Conservation (phyloP, 2,329 filamentous ascomycete genomes). For the Arachnomyces sp. region DNA sequence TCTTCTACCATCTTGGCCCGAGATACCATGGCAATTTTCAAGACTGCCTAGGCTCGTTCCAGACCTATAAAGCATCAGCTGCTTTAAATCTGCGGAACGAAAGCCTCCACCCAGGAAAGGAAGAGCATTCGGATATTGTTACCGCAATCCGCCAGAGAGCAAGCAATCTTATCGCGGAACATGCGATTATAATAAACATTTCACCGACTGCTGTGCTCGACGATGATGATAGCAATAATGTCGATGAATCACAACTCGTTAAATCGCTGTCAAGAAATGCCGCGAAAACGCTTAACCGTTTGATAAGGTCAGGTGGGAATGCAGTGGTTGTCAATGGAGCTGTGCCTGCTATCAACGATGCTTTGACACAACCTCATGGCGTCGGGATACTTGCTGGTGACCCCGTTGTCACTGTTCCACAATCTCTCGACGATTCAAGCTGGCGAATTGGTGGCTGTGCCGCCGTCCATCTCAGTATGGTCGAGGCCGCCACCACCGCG, state of each 20-base stretch:
- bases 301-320: slow-evolving; percentile 65
- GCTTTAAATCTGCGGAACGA: slow-evolving; percentile 87
- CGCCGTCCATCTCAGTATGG: slow-evolving; percentile 70
- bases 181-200: slow-evolving; percentile 72
- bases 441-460: slow-evolving; percentile 93
- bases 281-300: slow-evolving; percentile 57
- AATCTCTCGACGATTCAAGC: slow-evolving; percentile 79
- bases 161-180: slow-evolving; percentile 70
- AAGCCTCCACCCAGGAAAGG: slow-evolving; percentile 76
- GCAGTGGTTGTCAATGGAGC: slow-evolving; percentile 82
- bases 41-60: slow-evolving; percentile 88
- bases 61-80: slow-evolving; percentile 91
- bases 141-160: slow-evolving; percentile 80
- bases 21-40: slow-evolving; percentile 95
- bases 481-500: slow-evolving; percentile 64
- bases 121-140: slow-evolving; percentile 85
- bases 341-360: slow-evolving; percentile 78
- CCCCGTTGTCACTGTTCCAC: slow-evolving; percentile 71
- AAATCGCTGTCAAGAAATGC: slow-evolving; percentile 67
- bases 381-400: slow-evolving; percentile 74
- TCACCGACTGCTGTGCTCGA: slow-evolving; percentile 72
- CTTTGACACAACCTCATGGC: slow-evolving; percentile 70
- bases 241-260: slow-evolving; percentile 65
- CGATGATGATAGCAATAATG: slow-evolving; percentile 64
- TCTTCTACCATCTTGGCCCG: slow-evolving; percentile 81